phyloP scores from a whole-genome alignment of 2,329 filamentous ascomycete genomes.

The Amauroascus verrucosus region DNA sequence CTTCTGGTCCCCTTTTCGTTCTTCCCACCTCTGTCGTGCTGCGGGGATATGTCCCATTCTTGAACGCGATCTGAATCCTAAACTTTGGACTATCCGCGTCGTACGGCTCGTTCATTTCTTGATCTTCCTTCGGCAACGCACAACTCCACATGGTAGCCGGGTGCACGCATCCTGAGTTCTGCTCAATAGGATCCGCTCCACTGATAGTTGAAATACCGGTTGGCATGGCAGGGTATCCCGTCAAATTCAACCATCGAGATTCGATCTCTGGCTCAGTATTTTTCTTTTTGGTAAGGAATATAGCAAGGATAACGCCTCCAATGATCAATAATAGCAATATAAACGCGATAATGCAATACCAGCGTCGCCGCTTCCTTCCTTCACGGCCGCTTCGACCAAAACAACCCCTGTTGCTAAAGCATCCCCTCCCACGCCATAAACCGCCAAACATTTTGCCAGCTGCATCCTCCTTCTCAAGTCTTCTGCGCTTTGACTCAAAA shows the following conservation, averaged over 20 bases:
- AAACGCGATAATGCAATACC: constrained; percentile 46
- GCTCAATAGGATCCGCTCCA: constrained; percentile 55
- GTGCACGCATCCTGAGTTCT: constrained; percentile 59
- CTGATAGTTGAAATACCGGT: constrained; percentile 72
- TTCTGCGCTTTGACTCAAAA: constrained; percentile 43
- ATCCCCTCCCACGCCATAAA: constrained; percentile 56
- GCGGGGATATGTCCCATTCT: constrained; percentile 47
- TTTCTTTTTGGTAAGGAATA: constrained; percentile 18
- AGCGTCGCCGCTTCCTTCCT: constrained; percentile 52
- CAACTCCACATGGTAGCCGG: constrained; percentile 78
- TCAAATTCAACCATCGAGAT: constrained; percentile 69
- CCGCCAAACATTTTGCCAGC: constrained; percentile 48
- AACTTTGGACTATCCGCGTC: constrained; percentile 64
- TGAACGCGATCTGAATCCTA: constrained; percentile 60
- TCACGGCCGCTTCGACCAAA: constrained; percentile 55
- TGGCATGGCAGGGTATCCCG: constrained; percentile 75
- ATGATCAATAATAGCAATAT: constrained; percentile 43
- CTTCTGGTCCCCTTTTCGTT: constrained; percentile 10
- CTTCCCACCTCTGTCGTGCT: constrained; percentile 47
- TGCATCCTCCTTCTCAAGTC: constrained; percentile 58
- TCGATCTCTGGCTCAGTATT: constrained; percentile 26
- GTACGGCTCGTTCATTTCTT: constrained; percentile 53
- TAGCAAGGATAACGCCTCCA: constrained; percentile 39
- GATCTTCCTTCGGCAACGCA: constrained; percentile 66
- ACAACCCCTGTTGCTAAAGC: constrained; percentile 53